Conservation (phyloP, 2,329 filamentous ascomycete species). For the Fusarium sambucinum region DNA sequence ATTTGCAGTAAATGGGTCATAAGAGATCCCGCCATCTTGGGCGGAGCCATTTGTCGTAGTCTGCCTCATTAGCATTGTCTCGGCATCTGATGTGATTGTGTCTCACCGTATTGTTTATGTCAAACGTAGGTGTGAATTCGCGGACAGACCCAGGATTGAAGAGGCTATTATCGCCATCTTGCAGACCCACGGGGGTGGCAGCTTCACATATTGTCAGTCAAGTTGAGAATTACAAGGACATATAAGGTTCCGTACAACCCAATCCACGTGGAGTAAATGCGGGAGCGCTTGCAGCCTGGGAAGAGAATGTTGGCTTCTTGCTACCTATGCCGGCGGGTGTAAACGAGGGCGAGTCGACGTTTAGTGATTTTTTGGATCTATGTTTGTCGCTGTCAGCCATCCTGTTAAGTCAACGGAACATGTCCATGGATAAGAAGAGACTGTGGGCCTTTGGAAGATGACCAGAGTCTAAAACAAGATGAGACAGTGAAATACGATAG, state of each 20-base stretch:
- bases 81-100: neutral
- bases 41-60: slow-evolving; percentile 60
- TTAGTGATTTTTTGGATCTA: slow-evolving; percentile 80
- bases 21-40: slow-evolving; percentile 60
- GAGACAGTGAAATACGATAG: neutral
- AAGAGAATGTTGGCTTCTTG: slow-evolving; percentile 84
- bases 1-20: slow-evolving; percentile 73
- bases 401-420: neutral
- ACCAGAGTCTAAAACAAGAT: neutral
- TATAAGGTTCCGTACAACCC: slow-evolving; percentile 52
- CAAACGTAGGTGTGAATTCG: slow-evolving; percentile 72
- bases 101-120: slow-evolving; percentile 62
- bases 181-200: slow-evolving; percentile 55
- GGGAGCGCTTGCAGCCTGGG: slow-evolving; percentile 89
- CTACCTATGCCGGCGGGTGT: slow-evolving; percentile 72
- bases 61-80: slow-evolving; percentile 45
- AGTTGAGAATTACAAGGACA: slow-evolving; percentile 9
- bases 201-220: slow-evolving; percentile 45
- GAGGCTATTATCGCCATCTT: slow-evolving; percentile 58
- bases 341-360: slow-evolving; percentile 96
- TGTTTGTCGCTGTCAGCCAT: slow-evolving; percentile 31
- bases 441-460: neutral
- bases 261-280: slow-evolving; percentile 81
- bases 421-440: neutral
- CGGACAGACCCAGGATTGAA: slow-evolving; percentile 70